Percentiles rank a stretch among this genome's conserved stretches.
Conservation (phyloP, 1,284 basidiomycete species). For the Heterobasidion irregulare region DNA sequence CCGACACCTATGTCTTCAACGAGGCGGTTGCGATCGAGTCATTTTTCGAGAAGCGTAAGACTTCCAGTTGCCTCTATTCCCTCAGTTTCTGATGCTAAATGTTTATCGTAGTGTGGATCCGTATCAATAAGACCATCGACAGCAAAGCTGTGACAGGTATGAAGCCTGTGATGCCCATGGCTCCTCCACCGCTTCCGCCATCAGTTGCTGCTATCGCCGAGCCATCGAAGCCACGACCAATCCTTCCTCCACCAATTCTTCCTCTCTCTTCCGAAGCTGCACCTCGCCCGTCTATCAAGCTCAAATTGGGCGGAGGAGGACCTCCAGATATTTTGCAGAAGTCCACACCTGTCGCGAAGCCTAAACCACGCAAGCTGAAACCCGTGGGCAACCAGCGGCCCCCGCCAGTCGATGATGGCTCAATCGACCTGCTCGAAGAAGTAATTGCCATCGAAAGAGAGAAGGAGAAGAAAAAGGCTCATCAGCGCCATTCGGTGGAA, state of each 20-base stretch:
- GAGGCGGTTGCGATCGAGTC: slow-evolving; percentile 73
- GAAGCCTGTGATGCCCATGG: slow-evolving; percentile 11
- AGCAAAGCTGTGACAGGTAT: slow-evolving; percentile 30
- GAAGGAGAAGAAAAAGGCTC: slow-evolving; percentile 35
- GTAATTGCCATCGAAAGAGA: slow-evolving; percentile 73
- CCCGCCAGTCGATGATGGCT: slow-evolving; percentile 64
- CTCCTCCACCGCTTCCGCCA: slow-evolving; percentile 14
- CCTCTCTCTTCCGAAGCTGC: slow-evolving; percentile 20
- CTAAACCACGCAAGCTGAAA: slow-evolving; percentile 35
- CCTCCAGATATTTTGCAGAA: slow-evolving; percentile 6
- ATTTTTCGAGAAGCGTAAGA: slow-evolving; percentile 81
- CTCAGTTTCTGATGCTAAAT: too few species aligned
- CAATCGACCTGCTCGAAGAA: slow-evolving; percentile 70
- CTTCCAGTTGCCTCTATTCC: slow-evolving; percentile 1
- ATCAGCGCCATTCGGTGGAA: slow-evolving; percentile 12
- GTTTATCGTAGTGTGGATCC: slow-evolving; percentile 50
- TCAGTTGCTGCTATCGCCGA: slow-evolving; percentile 16
- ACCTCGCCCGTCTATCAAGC: slow-evolving; percentile 47
- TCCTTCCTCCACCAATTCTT: slow-evolving; percentile 21
- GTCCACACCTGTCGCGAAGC: slow-evolving; percentile 6
- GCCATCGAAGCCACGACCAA: slow-evolving; percentile 14
- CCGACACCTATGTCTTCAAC: slow-evolving; percentile 67
- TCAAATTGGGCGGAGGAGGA: slow-evolving; percentile 34
- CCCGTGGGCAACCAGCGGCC: slow-evolving; percentile 47
- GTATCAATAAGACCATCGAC: slow-evolving; percentile 71